Base-by-base conservation (phyloP, 768 basidiomycete genomes). In the Boletus vinaceobasis region DNA sequence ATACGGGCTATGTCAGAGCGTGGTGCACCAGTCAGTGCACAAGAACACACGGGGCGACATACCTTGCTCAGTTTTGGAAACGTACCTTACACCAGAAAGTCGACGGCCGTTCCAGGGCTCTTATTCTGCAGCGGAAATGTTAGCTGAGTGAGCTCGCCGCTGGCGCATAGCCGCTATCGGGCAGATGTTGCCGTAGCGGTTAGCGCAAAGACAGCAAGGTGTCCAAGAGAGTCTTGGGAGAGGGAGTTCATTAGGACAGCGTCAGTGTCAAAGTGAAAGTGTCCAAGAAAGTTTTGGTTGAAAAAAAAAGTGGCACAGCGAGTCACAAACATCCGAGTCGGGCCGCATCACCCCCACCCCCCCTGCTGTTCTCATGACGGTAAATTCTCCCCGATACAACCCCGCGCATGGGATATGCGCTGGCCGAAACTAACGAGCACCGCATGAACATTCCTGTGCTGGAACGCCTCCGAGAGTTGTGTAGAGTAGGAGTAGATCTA, bases 321-420 rank as follows among this genome's bases (percentile, higher is more conserved):
- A n/a, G 6, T 42, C 49, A 43, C 23, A 17, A 27, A 9, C 8
- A 9, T 27, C 32, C n/a, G n/a, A n/a, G n/a, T n/a, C n/a, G 43
- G 3, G 27, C 37, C n/a, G 43, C 21, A 48, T 17, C 38, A 3
- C 23, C 0, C 38, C 35, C 21, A n/a, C 19, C 27, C 2, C n/a
- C n/a, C n/a, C n/a, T n/a, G 31, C 19, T 35, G 43, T 60, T 62
- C 42, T 51, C 53, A 61, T 49, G 44, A 37, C 32, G 33, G 53
- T 26, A 21, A 14, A 17, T n/a, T 50, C 48, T 47, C n/a, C 21
- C 48, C 50, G 19, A 33, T 19, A 17, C 23, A 2, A 29, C 13
- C 6, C 7, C 1, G 13, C 21, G 1, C 21, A n/a, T 21, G 23
- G 26, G 48, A 21, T 47, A 11, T 35, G 10, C 31, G 3, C 26